Base-by-base conservation (phyloP, 139 green algal species). In the Raphidocelis subcapitata region DNA sequence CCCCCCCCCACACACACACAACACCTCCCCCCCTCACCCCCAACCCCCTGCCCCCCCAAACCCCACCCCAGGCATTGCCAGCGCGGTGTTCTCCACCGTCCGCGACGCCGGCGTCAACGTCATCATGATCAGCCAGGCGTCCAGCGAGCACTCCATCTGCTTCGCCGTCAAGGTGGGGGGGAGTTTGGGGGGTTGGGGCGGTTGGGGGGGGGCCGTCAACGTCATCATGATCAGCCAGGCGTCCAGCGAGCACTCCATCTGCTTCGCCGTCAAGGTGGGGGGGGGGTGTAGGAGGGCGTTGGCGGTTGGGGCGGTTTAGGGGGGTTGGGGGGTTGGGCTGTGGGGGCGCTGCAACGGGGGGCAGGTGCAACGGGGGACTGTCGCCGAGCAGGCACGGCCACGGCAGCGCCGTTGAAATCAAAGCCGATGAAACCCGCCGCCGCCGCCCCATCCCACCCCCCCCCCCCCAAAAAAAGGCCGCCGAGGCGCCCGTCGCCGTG, bases 211-310 rank as follows among this genome's bases (percentile, higher is more conserved):
- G 5, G 79, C 74, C 62, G 87, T 96, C 71, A 99, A 99, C 83
- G 95, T 98, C 56, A 96, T 98, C 86, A 98, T 98, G 93, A 99
- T 99, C 83, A 95, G 85, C 52, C 92, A 97, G 84, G 95, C 94
- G 52, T 94, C 83, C 59, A 93, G 81, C 5, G 95, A 99, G 85
- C 95, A 99, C 86, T 95, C 85, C 33, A 90, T 99, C 65, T 99
- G 95, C 89, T 99, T 99, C 81, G 95, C 93, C 4, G 92, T 98
- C 14, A 92, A 88, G 71, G 49, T 2, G 29, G 56, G 18, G 0
- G 84, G 86, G 44, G 80, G 78, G n/a, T n/a, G n/a, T n/a, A n/a
- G n/a, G n/a, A n/a, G n/a, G n/a, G n/a, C n/a, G n/a, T n/a, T n/a
- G n/a, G n/a, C n/a, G n/a, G n/a, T n/a, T n/a, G n/a, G n/a, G n/a